Evolutionary conservation across 352 stramenopile genomes (phyloP).

Genomic region (Globisporangium megalacanthum): DNA sequence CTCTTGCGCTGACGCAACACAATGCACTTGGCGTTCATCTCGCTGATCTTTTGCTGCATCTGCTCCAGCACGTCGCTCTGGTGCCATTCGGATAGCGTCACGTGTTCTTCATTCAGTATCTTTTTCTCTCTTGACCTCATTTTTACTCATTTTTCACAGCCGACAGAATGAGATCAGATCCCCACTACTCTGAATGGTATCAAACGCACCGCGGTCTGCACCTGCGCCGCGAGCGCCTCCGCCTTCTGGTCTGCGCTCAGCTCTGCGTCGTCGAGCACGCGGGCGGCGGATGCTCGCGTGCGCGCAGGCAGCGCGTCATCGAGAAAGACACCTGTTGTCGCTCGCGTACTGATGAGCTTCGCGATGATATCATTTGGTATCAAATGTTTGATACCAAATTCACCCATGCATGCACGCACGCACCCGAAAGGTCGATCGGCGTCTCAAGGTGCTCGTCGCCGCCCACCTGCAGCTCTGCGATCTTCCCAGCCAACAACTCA

Average conservation of each 20-base stretch:
- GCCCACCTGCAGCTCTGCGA: slow-evolving; percentile 81
- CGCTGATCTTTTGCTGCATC: slow-evolving; percentile 78
- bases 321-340: slow-evolving; percentile 45
- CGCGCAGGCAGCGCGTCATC: slow-evolving; percentile 42
- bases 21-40: slow-evolving; percentile 78
- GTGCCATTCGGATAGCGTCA: not conserved
- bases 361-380: too few species aligned
- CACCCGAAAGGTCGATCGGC: slow-evolving; percentile 65
- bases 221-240: slow-evolving; percentile 22
- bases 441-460: slow-evolving; percentile 71
- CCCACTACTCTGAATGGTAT: not conserved
- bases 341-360: too few species aligned
- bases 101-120: not conserved
- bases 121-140: not conserved
- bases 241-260: slow-evolving; percentile 46
- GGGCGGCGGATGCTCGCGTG: slow-evolving; percentile 26
- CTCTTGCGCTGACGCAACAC: slow-evolving; percentile 75
- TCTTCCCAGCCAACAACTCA: slow-evolving; percentile 80
- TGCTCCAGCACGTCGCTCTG: slow-evolving; percentile 53
- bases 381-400: not conserved
- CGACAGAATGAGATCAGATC: too few species aligned
- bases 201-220: slow-evolving; percentile 38
- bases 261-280: slow-evolving; percentile 29
- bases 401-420: slow-evolving; percentile 1
- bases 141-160: not conserved